Evolutionary conservation across 805 yeast species (phyloP).

Genomic region (Kluyveromyces nonfermentans): DNA sequence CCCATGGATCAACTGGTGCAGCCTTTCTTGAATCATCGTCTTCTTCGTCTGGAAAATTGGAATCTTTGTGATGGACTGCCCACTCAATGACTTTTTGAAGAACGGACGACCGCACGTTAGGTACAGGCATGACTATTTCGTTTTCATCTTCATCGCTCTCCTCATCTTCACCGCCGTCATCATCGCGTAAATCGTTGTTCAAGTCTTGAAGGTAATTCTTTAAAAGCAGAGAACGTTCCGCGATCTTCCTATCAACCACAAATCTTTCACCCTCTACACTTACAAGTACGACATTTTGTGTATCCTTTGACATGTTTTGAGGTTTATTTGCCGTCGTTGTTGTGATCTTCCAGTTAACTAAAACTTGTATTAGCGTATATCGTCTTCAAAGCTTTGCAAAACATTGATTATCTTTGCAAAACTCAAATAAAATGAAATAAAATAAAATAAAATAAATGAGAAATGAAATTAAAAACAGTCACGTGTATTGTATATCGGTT

Average conservation of each 20-base stretch:
- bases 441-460: background rate
- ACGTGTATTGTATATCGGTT: background rate
- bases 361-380: background rate
- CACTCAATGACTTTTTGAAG: slow-evolving; percentile 88
- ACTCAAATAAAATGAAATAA: no score
- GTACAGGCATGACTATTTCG: slow-evolving; percentile 76
- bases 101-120: slow-evolving; percentile 81
- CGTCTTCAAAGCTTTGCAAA: no score
- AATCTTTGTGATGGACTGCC: slow-evolving; percentile 90
- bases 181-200: slow-evolving; percentile 45
- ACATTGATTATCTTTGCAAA: no score
- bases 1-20: slow-evolving; percentile 95
- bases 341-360: background rate
- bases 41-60: slow-evolving; percentile 64
- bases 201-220: slow-evolving; percentile 80
- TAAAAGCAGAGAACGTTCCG: slow-evolving; percentile 76
- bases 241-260: slow-evolving; percentile 69
- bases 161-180: slow-evolving; percentile 42
- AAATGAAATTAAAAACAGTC: background rate
- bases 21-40: slow-evolving; percentile 79
- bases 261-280: slow-evolving; percentile 78
- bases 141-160: slow-evolving; percentile 50
- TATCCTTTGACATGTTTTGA: background rate
- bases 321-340: background rate
- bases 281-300: slow-evolving; percentile 40